Conservation (phyloP, 1,139 yeast genomes). For the Scheffersomyces titani region DNA sequence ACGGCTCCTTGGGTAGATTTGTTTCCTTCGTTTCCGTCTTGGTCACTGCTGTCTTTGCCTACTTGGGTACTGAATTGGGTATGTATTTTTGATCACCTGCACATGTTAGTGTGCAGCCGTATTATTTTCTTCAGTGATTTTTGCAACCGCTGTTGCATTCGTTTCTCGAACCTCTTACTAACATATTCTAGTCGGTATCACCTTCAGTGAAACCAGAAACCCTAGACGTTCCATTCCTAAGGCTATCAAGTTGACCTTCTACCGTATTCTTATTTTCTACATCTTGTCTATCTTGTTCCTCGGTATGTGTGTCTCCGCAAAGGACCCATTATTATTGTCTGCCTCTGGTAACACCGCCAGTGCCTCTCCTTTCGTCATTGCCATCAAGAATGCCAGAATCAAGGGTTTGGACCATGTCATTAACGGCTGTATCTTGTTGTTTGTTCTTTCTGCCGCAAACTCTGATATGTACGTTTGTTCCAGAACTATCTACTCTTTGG, state of each 20-base stretch:
- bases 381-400: constrained; percentile 46
- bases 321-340: constrained; percentile 54
- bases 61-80: constrained; percentile 74
- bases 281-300: constrained; percentile 63
- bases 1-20: constrained; percentile 53
- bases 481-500: constrained; percentile 45
- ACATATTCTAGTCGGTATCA: constrained; percentile 40
- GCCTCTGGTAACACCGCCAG: constrained; percentile 54
- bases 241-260: constrained; percentile 74
- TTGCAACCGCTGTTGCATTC: background rate
- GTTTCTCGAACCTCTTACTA: background rate
- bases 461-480: constrained; percentile 52
- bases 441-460: constrained; percentile 49
- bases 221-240: constrained; percentile 77
- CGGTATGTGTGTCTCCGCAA: constrained; percentile 76
- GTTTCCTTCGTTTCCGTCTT: constrained; percentile 67
- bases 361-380: constrained; percentile 74
- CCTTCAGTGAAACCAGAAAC: constrained; percentile 76
- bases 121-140: background rate
- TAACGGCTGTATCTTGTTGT: constrained; percentile 46
- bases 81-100: background rate
- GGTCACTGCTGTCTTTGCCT: constrained; percentile 76
- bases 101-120: background rate
- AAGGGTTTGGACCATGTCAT: constrained; percentile 46
- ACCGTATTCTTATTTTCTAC: constrained; percentile 74